phyloP scores from a whole-genome alignment of 1,139 yeast genomes.

The Blastobotrys illinoisensis region DNA sequence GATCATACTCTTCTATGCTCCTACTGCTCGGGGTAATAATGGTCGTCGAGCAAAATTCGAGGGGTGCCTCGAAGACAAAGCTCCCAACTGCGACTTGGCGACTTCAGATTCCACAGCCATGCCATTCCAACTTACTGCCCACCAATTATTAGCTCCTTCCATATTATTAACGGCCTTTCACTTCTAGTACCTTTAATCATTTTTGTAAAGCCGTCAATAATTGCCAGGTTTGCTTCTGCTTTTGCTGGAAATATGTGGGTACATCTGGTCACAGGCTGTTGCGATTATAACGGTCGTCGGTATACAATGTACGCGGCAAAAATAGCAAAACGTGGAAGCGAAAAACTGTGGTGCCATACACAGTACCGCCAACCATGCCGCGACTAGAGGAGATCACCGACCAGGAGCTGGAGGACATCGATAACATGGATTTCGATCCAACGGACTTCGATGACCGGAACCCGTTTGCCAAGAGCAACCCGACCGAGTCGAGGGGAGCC shows the following conservation, averaged over 20 bases:
- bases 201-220: no score
- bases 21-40: background rate
- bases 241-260: no score
- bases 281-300: background rate
- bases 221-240: no score
- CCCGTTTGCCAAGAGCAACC: conserved; percentile 30
- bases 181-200: no score
- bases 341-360: background rate
- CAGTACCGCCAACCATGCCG: conserved; percentile 44
- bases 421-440: conserved; percentile 86
- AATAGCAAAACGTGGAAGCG: background rate
- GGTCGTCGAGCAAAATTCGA: background rate
- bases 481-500: conserved; percentile 14
- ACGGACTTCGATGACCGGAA: conserved; percentile 77
- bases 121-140: no score
- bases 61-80: background rate
- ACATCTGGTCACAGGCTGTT: background rate
- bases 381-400: conserved; percentile 62
- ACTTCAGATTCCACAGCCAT: no score
- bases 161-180: no score
- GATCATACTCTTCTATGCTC: conserved; percentile 10
- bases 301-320: background rate
- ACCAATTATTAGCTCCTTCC: no score
- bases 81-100: background rate
- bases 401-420: conserved; percentile 77